Conservation (phyloP, 2,329 filamentous ascomycete species). For the Pseudomassariella vexata region DNA sequence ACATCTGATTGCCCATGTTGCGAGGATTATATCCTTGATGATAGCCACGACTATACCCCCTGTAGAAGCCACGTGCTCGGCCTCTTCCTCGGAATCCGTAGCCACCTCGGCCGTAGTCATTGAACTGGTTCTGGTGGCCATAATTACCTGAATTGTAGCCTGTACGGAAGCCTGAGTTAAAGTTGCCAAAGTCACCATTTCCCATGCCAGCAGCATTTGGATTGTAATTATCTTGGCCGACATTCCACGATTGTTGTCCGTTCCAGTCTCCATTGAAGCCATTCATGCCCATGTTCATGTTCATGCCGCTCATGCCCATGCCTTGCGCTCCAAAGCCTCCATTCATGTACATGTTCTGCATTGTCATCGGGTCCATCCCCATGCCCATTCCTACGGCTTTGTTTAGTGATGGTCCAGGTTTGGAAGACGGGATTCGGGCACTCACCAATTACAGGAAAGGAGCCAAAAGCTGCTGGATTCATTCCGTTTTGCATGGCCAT, state of each 20-base stretch:
- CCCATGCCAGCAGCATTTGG: conserved; percentile 78
- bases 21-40: conserved; percentile 35
- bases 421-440: conserved; percentile 12
- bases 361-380: conserved; percentile 76
- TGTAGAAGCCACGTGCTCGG: conserved; percentile 50
- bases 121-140: conserved; percentile 68
- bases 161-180: conserved; percentile 72
- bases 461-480: conserved; percentile 47
- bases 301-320: conserved; percentile 71
- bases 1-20: conserved; percentile 14
- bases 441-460: conserved; percentile 84
- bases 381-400: conserved; percentile 66
- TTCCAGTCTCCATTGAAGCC: conserved; percentile 73
- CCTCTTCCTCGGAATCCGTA: conserved; percentile 64
- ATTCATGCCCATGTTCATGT: conserved; percentile 71
- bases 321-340: conserved; percentile 66
- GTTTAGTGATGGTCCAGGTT: conserved; percentile 5
- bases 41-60: conserved; percentile 51
- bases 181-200: conserved; percentile 73
- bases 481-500: conserved; percentile 70
- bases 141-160: conserved; percentile 80
- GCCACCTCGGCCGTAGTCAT: conserved; percentile 69
- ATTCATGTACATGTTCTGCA: conserved; percentile 76
- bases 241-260: conserved; percentile 76
- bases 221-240: conserved; percentile 85